These are phyloP conservation scores for Apiospora aurea DNA, from an alignment of 2,329 filamentous ascomycete species.

Conservation along the genomic window DNA sequence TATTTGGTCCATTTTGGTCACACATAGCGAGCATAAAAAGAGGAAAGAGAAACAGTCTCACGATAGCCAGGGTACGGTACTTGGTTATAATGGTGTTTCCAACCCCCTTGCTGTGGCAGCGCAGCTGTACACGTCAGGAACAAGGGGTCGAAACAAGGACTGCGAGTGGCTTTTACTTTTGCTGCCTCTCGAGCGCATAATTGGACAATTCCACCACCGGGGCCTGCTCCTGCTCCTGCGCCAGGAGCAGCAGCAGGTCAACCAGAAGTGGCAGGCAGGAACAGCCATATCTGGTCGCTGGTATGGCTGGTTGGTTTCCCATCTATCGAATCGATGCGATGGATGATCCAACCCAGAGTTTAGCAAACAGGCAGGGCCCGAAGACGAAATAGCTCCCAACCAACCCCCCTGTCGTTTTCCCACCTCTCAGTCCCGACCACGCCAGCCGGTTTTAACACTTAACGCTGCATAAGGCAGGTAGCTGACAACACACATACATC, in stretches of 20 bases:
- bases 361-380: background rate
- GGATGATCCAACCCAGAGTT: background rate
- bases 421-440: background rate
- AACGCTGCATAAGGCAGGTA: background rate
- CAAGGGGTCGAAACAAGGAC: constrained; percentile 6
- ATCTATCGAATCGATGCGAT: background rate
- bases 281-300: background rate
- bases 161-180: background rate
- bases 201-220: background rate
- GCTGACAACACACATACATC: background rate
- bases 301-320: background rate
- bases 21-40: constrained; percentile 4
- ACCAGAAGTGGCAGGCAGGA: background rate
- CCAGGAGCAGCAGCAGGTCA: background rate
- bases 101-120: background rate
- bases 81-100: background rate
- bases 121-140: constrained; percentile 3
- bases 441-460: background rate
- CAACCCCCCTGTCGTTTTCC: background rate
- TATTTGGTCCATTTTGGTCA: background rate
- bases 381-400: background rate
- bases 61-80: constrained; percentile 5
- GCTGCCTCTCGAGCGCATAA: background rate
- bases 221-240: background rate
- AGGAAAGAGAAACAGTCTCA: background rate